phyloP scores from a whole-genome alignment of 495 filamentous ascomycete species.

The Aspergillus leporis region DNA sequence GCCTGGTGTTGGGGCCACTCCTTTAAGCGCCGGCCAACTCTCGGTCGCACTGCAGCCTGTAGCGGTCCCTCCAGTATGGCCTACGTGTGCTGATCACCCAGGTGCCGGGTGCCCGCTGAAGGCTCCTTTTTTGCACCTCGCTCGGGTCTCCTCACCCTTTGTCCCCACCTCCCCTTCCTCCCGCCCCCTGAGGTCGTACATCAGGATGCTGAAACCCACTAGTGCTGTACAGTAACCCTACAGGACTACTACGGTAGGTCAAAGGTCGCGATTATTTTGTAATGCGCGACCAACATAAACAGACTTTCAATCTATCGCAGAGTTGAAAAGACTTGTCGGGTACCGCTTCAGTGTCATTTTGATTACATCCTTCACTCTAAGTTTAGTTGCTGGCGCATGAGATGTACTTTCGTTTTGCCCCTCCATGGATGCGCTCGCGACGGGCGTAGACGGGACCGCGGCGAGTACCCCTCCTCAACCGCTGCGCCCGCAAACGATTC shows the following conservation, averaged over 20 bases:
- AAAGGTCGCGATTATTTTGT: not conserved
- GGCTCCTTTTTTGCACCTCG: not conserved
- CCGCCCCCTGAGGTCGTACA: not conserved
- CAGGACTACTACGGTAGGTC: too few species aligned
- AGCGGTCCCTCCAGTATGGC: not conserved
- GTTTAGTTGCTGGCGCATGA: not conserved
- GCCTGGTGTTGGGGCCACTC: not conserved
- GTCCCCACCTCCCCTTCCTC: not conserved
- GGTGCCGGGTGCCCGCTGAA: not conserved
- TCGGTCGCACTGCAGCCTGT: slow-evolving; percentile 2
- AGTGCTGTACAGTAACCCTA: not conserved
- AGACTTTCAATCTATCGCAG: not conserved
- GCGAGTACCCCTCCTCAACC: not conserved
- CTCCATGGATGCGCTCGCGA: not conserved
- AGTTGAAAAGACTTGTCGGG: too few species aligned
- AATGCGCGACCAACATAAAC: not conserved
- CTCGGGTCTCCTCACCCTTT: not conserved
- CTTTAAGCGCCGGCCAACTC: not conserved
- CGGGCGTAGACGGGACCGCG: too few species aligned
- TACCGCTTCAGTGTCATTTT: not conserved
- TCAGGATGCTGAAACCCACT: slow-evolving; percentile 12
- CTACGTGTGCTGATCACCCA: not conserved
- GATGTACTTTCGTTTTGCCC: slow-evolving; percentile 2
- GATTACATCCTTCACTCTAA: not conserved
- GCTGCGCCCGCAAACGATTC: not conserved